Conservation (phyloP, 805 yeast genomes). For the Zygosaccharomyces pseudorouxii region DNA sequence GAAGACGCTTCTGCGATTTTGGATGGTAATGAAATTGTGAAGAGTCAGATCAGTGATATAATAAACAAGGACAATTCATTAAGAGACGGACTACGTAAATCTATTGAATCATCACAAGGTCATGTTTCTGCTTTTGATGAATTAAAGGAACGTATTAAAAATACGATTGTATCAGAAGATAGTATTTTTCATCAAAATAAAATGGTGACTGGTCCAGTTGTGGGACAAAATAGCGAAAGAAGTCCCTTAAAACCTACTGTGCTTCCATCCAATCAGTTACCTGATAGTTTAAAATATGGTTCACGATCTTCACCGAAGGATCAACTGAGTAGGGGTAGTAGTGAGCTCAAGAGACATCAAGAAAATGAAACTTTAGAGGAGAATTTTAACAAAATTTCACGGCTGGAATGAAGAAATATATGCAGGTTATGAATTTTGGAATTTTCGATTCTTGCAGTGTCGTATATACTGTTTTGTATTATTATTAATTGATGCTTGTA, state of each 20-base stretch:
- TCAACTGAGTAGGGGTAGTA: conserved; percentile 1
- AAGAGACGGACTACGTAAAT: conserved; percentile 11
- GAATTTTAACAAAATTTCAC: conserved; percentile 8
- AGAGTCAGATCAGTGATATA: conserved; percentile 19
- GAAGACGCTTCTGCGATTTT: conserved; percentile 11
- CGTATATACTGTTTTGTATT: conserved; percentile 6
- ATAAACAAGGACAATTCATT: conserved; percentile 16
- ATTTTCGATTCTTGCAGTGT: neutral
- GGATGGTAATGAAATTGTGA: conserved; percentile 15
- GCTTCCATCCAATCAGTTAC: conserved; percentile 6
- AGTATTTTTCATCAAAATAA: neutral
- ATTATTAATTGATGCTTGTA: conserved; percentile 1
- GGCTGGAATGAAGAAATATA: conserved; percentile 5
- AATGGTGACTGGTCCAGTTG: neutral
- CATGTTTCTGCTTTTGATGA: conserved; percentile 8
- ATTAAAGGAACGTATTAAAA: conserved; percentile 8
- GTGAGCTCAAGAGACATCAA: conserved; percentile 7
- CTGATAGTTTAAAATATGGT: conserved; percentile 2
- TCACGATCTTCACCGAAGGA: conserved; percentile 10
- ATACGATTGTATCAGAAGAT: conserved; percentile 3
- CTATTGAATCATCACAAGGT: conserved; percentile 7
- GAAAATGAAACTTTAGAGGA: conserved; percentile 10
- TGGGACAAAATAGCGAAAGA: conserved; percentile 3
- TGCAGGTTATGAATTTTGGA: neutral
- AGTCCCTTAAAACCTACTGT: conserved; percentile 10